These are phyloP conservation scores for Benincasa hispida DNA, from an alignment of 306 rosid genomes.

Conservation along the genomic window DNA sequence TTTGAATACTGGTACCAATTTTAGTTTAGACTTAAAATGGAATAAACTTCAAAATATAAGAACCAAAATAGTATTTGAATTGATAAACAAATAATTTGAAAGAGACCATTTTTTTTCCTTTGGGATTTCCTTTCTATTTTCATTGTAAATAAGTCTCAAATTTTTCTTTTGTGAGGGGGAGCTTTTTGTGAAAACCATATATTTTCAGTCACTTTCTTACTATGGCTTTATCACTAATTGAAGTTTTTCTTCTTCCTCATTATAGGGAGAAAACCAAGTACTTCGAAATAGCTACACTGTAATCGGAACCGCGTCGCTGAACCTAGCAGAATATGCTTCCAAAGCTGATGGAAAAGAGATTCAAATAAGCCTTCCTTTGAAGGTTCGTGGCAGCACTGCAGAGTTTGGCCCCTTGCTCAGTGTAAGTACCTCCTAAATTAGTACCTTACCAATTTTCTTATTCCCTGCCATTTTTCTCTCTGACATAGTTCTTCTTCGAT, in stretches of 20 bases:
- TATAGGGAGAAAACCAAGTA: conserved; percentile 14
- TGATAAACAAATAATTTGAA: not conserved
- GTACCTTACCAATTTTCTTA: no score
- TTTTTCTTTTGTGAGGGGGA: not conserved
- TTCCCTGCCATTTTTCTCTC: not conserved
- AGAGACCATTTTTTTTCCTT: not conserved
- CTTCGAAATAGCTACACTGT: conserved; percentile 2
- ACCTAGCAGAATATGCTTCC: conserved; percentile 22
- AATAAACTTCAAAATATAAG: no score
- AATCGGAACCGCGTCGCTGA: conserved; percentile 19
- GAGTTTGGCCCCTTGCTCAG: conserved; percentile 11
- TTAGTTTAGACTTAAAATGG: no score
- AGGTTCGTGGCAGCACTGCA: not conserved
- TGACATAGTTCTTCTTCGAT: not conserved
- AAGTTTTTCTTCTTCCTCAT: not conserved
- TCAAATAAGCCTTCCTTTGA: conserved; percentile 13
- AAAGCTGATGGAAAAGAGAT: conserved; percentile 13
- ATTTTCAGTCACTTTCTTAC: not conserved
- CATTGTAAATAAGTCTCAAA: not conserved
- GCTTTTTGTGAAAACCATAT: not conserved
- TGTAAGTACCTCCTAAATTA: conserved; percentile 14
- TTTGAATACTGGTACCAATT: no score
- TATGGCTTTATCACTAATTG: not conserved
- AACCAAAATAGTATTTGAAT: no score
- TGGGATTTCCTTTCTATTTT: not conserved